These are phyloP conservation scores for Boletus insuetus DNA, from an alignment of 768 basidiomycete genomes.

Conservation along the genomic window DNA sequence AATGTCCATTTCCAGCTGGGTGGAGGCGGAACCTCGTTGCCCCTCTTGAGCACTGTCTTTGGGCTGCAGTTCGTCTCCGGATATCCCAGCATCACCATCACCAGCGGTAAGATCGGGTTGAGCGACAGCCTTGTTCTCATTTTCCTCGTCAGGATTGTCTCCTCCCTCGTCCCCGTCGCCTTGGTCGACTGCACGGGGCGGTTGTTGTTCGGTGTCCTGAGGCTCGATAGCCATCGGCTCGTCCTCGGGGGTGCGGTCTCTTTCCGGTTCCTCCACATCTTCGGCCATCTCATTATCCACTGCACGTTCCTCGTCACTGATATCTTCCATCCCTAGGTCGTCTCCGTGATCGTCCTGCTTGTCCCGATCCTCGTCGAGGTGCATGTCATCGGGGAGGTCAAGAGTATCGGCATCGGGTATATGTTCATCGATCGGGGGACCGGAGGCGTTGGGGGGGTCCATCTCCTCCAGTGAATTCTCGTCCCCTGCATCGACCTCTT, in stretches of 20 bases:
- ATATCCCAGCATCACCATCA: conserved; percentile 20
- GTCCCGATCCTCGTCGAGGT: conserved; percentile 45
- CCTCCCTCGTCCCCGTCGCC: conserved; percentile 19
- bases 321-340: conserved; percentile 35
- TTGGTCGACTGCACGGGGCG: conserved; percentile 17
- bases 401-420: conserved; percentile 78
- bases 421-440: conserved; percentile 71
- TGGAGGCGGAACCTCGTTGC: conserved; percentile 18
- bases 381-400: conserved; percentile 86
- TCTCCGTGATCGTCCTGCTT: conserved; percentile 28
- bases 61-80: conserved; percentile 16
- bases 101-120: conserved; percentile 37
- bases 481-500: conserved; percentile 11
- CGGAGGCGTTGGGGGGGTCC: conserved; percentile 48
- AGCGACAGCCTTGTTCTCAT: conserved; percentile 28
- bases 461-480: conserved; percentile 43
- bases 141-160: conserved; percentile 31
- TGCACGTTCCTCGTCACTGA: conserved; percentile 30
- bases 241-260: conserved; percentile 11
- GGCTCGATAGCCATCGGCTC: conserved; percentile 24
- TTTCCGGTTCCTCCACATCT: conserved; percentile 2
- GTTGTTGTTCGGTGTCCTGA: conserved; percentile 22
- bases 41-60: conserved; percentile 20
- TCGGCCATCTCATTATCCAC: conserved; percentile 32
- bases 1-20: conserved; percentile 10